Base-by-base conservation (phyloP, 1,284 basidiomycete genomes). In the Megacollybia platyphylla region DNA sequence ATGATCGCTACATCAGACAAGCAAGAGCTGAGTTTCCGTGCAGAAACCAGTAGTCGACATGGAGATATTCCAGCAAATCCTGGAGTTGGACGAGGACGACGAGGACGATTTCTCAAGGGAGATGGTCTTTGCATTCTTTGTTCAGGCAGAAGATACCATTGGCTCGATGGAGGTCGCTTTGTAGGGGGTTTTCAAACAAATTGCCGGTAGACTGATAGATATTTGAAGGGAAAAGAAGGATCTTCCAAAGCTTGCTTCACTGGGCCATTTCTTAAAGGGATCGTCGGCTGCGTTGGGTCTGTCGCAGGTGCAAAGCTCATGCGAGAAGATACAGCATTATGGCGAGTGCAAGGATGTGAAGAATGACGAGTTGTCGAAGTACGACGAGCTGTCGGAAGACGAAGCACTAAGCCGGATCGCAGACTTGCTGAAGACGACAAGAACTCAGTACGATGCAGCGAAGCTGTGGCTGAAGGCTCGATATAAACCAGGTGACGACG, bases 241-340 rank as follows among this genome's bases (percentile, higher is more conserved):
- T 51, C 70, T 92, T 10, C 51, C 55, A 6, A 63, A 77, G 50
- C 73, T 96, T 10, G 84, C 86, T 3, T 67, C 70, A 11, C 70
- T 88, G 8, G 92, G 91, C 0, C 92, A 97, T 61, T 97, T 89
- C 61, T 77, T 97, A 57, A 97, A 96, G 61, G 92, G 91, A 40
- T 93, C 90, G 2, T 92, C 88, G 27, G 91, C 91, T 10, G 88
- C 92, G 1, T 72, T 96, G 36, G 91, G 91, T 30, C 76, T 92
- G 34, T 67, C 69, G 49, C 78, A 76, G 53, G 89, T 97, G 44
- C 80, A 89, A 57, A 71, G 67, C 24, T 79, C 81, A 37, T 94
- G 91, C 63, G 89, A 90, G 61, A 75, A 76, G 61, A 92, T 94
- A 58, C 91, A 94, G 61, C 79, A 92, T 61, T 82, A 85, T 55